These are phyloP conservation scores for Colletotrichum orbiculare DNA, from an alignment of 2,329 filamentous ascomycete genomes.

Conservation along the genomic window DNA sequence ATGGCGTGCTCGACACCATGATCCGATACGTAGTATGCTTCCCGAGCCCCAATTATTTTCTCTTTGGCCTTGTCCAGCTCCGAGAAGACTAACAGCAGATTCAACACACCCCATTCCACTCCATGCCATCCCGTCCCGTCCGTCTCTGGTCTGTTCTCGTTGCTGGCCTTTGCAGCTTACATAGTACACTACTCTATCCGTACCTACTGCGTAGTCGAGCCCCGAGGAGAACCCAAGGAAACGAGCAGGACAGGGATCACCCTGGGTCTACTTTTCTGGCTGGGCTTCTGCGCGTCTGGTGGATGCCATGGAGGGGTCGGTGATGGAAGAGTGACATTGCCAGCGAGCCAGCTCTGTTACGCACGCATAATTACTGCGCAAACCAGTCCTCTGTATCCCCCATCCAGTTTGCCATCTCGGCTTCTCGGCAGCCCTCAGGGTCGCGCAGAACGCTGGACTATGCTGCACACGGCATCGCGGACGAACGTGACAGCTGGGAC, in stretches of 20 bases:
- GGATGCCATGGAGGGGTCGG: background rate
- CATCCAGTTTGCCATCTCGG: slow-evolving; percentile 23
- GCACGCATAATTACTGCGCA: too few relatives aligned
- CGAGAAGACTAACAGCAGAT: background rate
- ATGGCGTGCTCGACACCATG: slow-evolving; percentile 36
- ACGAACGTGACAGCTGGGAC: slow-evolving; percentile 13
- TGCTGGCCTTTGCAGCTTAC: background rate
- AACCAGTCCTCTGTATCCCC: background rate
- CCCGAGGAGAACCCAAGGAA: background rate
- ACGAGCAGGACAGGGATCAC: slow-evolving; percentile 10
- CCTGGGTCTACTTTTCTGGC: background rate
- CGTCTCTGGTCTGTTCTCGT: too few relatives aligned
- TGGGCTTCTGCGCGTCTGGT: background rate
- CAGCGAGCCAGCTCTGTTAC: too few relatives aligned
- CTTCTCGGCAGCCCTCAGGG: slow-evolving; percentile 31
- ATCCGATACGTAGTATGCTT: slow-evolving; percentile 27
- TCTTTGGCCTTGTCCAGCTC: slow-evolving; percentile 1
- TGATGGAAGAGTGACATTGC: background rate
- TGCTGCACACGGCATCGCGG: slow-evolving; percentile 23
- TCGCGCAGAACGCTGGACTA: slow-evolving; percentile 10
- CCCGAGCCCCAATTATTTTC: slow-evolving; percentile 27
- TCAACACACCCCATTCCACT: background rate
- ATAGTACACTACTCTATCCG: too few relatives aligned
- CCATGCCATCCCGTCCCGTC: too few relatives aligned
- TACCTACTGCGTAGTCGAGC: background rate